Percentiles rank a stretch among this genome's conserved stretches.
Evolutionary conservation across 2,329 filamentous ascomycete genomes (phyloP).

Genomic region (Aureobasidium sp.): DNA sequence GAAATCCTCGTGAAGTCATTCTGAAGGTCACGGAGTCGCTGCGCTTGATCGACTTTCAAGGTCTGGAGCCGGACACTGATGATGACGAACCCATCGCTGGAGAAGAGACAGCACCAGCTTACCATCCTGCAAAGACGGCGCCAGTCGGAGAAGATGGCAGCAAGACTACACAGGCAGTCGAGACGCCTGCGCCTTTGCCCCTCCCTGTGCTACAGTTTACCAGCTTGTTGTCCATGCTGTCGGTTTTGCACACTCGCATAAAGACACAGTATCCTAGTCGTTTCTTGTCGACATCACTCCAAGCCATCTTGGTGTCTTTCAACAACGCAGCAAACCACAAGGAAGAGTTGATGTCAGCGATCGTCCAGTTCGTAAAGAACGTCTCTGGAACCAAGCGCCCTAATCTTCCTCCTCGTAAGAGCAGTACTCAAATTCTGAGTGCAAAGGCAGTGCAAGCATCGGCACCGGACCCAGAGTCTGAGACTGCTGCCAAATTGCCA

Average conservation of each 20-base stretch:
- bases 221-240: slow-evolving; percentile 62
- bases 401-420: slow-evolving; percentile 52
- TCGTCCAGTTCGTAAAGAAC: slow-evolving; percentile 64
- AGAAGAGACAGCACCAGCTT: slow-evolving; percentile 17
- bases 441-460: slow-evolving; percentile 16
- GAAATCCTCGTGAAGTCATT: slow-evolving; percentile 75
- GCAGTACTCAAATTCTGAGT: slow-evolving; percentile 31
- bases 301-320: slow-evolving; percentile 64
- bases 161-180: slow-evolving; percentile 25
- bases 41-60: slow-evolving; percentile 49
- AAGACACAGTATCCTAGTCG: slow-evolving; percentile 71
- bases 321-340: slow-evolving; percentile 46
- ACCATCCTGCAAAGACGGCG: slow-evolving; percentile 26
- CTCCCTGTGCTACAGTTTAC: slow-evolving; percentile 54
- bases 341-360: slow-evolving; percentile 61
- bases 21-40: slow-evolving; percentile 72
- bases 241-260: slow-evolving; percentile 65
- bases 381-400: slow-evolving; percentile 62
- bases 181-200: slow-evolving; percentile 30
- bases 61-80: slow-evolving; percentile 51
- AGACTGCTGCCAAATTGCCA: slow-evolving; percentile 35
- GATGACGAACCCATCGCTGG: slow-evolving; percentile 30
- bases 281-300: slow-evolving; percentile 70
- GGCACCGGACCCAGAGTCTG: slow-evolving; percentile 53
- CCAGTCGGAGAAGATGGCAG: slow-evolving; percentile 17